phyloP scores from a whole-genome alignment of 345 rosid species.

The Acer yangbiense region DNA sequence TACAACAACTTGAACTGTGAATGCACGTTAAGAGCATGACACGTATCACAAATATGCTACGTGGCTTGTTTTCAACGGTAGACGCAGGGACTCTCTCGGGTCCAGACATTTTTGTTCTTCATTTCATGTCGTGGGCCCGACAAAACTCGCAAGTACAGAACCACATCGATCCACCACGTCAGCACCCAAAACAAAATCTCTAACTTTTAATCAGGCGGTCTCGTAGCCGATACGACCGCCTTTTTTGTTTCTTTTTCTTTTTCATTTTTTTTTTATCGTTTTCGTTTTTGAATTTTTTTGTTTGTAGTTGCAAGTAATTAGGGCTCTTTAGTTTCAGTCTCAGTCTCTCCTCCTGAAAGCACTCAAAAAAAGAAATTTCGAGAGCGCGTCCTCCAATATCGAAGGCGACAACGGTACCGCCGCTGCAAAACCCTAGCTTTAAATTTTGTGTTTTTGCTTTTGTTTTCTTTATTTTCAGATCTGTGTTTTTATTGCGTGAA shows the following conservation, averaged over 20 bases:
- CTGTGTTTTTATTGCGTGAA: conserved; percentile 5
- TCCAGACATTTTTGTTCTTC: not conserved
- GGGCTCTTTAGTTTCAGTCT: not conserved
- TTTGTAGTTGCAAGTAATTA: not conserved
- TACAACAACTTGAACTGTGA: no score
- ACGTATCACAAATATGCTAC: no score
- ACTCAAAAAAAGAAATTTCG: not conserved
- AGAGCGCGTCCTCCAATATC: no score
- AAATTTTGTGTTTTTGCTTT: not conserved
- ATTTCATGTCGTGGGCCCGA: not conserved
- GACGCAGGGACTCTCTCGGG: not conserved
- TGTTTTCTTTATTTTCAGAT: conserved; percentile 3
- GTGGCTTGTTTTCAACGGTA: no score
- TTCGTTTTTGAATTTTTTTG: not conserved
- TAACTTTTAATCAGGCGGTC: not conserved
- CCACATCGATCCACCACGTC: not conserved
- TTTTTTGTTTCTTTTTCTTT: not conserved
- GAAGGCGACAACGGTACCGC: not conserved
- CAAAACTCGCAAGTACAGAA: conserved; percentile 1
- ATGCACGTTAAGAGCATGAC: no score
- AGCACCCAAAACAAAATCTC: not conserved
- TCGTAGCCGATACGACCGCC: not conserved
- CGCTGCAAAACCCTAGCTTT: not conserved
- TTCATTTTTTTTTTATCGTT: not conserved
- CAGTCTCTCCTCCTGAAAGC: not conserved